Conservation (phyloP, 345 rosid genomes). For the Pseudoturritis turrita region DNA sequence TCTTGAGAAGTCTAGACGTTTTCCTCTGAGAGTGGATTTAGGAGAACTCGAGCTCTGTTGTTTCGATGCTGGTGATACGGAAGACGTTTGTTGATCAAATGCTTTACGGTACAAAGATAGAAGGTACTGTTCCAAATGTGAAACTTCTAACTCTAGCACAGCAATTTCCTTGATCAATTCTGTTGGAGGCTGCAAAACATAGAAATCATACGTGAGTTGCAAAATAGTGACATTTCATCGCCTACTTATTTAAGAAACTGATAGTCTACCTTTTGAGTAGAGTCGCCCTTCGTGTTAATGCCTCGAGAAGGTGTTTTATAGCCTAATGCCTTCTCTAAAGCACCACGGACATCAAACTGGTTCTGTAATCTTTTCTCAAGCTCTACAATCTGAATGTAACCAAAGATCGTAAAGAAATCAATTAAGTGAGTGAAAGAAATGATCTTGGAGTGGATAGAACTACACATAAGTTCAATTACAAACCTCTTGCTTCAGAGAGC, state of each 20-base stretch:
- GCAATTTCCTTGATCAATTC: slow-evolving; percentile 86
- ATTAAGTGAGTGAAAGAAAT: background rate
- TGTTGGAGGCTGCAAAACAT: slow-evolving; percentile 60
- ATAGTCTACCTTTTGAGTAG: slow-evolving; percentile 17
- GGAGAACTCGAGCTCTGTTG: slow-evolving; percentile 47
- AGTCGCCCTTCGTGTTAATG: slow-evolving; percentile 42
- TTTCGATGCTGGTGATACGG: slow-evolving; percentile 51
- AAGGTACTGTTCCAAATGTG: slow-evolving; percentile 86
- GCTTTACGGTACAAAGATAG: slow-evolving; percentile 81
- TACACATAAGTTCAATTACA: slow-evolving; percentile 1
- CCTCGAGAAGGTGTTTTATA: slow-evolving; percentile 45
- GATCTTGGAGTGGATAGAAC: background rate
- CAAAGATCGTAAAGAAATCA: background rate
- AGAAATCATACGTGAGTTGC: background rate
- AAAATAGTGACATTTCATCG: background rate
- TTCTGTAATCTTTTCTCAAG: slow-evolving; percentile 85
- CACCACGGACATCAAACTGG: slow-evolving; percentile 74
- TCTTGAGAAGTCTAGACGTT: slow-evolving; percentile 40
- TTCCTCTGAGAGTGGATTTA: slow-evolving; percentile 41
- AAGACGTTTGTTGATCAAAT: slow-evolving; percentile 69
- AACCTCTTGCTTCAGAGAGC: slow-evolving; percentile 86
- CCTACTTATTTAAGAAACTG: background rate
- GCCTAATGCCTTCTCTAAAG: slow-evolving; percentile 83
- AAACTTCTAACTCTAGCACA: slow-evolving; percentile 85
- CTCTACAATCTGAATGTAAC: slow-evolving; percentile 61